These are phyloP conservation scores for Volvariella surrecta DNA, from an alignment of 1,284 basidiomycete genomes.

Conservation along the genomic window DNA sequence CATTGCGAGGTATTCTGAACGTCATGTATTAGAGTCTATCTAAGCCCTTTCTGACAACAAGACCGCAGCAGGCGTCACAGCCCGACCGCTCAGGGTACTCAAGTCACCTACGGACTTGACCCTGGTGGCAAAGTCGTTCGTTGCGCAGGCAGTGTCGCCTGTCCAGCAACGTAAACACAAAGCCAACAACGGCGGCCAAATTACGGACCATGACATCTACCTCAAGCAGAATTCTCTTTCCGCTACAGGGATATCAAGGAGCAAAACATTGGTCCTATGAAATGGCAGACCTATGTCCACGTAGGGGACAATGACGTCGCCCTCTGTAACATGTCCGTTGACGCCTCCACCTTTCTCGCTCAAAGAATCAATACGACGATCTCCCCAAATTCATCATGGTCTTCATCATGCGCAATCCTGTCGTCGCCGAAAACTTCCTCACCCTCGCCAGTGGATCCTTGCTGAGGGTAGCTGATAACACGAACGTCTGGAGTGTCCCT, in stretches of 20 bases:
- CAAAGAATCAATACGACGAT: background rate
- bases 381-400: slow-evolving; percentile 9
- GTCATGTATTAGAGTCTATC: too few relatives aligned
- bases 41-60: too few relatives aligned
- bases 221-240: slow-evolving; percentile 5
- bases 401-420: slow-evolving; percentile 6
- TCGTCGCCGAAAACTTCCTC: slow-evolving; percentile 7
- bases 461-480: slow-evolving; percentile 95
- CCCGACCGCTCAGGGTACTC: background rate
- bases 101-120: background rate
- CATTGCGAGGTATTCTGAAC: too few relatives aligned
- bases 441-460: slow-evolving; percentile 46
- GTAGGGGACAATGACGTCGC: slow-evolving; percentile 5
- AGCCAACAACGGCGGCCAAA: slow-evolving; percentile 7
- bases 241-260: slow-evolving; percentile 3
- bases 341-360: slow-evolving; percentile 8
- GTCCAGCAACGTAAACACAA: background rate
- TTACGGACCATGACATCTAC: slow-evolving; percentile 12
- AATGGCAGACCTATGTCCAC: slow-evolving; percentile 9
- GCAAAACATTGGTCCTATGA: slow-evolving; percentile 9
- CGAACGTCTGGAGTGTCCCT: slow-evolving; percentile 81
- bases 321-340: slow-evolving; percentile 7
- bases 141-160: background rate
- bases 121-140: slow-evolving; percentile 1
- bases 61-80: too few relatives aligned